phyloP scores from a whole-genome alignment of 1,139 yeast species.

The Zygosaccharomyces sapae region DNA sequence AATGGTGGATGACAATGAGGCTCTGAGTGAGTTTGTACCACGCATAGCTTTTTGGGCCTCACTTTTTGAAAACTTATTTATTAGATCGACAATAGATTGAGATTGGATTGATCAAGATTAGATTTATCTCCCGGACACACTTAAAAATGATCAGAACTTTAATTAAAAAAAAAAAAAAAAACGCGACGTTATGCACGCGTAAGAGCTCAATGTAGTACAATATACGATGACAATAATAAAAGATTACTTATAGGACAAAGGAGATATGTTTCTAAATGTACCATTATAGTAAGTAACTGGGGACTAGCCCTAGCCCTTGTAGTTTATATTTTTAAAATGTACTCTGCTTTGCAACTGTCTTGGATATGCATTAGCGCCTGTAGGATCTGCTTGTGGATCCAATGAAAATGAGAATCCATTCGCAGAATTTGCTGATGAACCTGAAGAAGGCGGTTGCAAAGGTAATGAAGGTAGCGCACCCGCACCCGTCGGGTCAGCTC shows the following conservation, averaged over 20 bases:
- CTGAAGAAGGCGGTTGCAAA: constrained; percentile 8
- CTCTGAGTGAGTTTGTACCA: constrained; percentile 8
- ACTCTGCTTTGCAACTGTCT: constrained; percentile 17
- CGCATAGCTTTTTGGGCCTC: constrained; percentile 5
- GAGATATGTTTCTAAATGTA: not conserved
- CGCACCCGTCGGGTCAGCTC: constrained; percentile 9
- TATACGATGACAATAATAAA: too few relatives aligned
- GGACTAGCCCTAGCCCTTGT: constrained; percentile 18
- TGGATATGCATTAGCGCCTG: constrained; percentile 10
- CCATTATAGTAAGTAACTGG: not conserved
- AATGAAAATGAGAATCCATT: constrained; percentile 23
- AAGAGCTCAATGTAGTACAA: too few relatives aligned
- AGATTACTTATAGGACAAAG: too few relatives aligned
- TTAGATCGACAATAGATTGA: too few relatives aligned
- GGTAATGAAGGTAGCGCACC: constrained; percentile 12
- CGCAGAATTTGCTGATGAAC: constrained; percentile 9
- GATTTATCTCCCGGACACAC: too few relatives aligned
- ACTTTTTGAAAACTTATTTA: too few relatives aligned
- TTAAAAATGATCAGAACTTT: too few relatives aligned
- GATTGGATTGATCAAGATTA: too few relatives aligned
- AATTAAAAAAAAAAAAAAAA: too few relatives aligned
- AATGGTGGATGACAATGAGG: constrained; percentile 11
- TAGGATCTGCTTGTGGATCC: constrained; percentile 16
- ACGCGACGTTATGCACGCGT: too few relatives aligned
- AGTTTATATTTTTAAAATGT: constrained; percentile 26